phyloP scores from a whole-genome alignment of 768 basidiomycete species.

The Myochromella boudieri region DNA sequence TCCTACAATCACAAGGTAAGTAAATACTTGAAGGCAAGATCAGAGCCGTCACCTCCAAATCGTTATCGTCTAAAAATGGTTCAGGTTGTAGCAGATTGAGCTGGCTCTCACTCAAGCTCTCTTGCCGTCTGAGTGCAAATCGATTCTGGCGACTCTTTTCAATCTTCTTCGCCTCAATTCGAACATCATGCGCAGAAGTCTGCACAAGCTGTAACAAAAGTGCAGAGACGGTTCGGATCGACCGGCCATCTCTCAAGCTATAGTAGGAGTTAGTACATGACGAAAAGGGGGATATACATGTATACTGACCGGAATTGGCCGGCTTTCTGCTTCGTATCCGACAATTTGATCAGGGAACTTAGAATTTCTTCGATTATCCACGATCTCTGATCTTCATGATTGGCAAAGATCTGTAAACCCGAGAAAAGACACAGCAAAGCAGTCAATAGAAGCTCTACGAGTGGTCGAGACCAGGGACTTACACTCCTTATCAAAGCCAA shows the following conservation, averaged over 20 bases:
- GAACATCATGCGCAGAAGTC: conserved; percentile 88
- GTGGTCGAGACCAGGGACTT: conserved; percentile 28
- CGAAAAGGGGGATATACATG: neutral
- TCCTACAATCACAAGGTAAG: conserved; percentile 44
- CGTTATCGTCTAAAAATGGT: conserved; percentile 65
- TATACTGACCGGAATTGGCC: conserved; percentile 78
- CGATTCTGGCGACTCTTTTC: conserved; percentile 62
- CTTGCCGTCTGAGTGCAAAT: conserved; percentile 60
- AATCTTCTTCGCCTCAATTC: conserved; percentile 62
- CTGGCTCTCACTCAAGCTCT: conserved; percentile 53
- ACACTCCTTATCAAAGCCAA: conserved; percentile 85
- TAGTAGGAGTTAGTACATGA: neutral
- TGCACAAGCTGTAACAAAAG: conserved; percentile 95
- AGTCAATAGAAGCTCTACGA: neutral
- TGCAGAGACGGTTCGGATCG: conserved; percentile 93
- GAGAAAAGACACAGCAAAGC: neutral
- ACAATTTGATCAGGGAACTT: conserved; percentile 84
- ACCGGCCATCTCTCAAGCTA: conserved; percentile 86
- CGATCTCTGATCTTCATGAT: conserved; percentile 84
- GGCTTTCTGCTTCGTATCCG: conserved; percentile 86
- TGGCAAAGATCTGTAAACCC: conserved; percentile 76
- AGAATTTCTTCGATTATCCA: conserved; percentile 99
- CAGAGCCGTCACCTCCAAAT: conserved; percentile 49
- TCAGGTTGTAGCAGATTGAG: conserved; percentile 32
- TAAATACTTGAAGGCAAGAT: neutral